Conservation (phyloP, 2,329 filamentous ascomycete species). For the Apiospora saccharicola region DNA sequence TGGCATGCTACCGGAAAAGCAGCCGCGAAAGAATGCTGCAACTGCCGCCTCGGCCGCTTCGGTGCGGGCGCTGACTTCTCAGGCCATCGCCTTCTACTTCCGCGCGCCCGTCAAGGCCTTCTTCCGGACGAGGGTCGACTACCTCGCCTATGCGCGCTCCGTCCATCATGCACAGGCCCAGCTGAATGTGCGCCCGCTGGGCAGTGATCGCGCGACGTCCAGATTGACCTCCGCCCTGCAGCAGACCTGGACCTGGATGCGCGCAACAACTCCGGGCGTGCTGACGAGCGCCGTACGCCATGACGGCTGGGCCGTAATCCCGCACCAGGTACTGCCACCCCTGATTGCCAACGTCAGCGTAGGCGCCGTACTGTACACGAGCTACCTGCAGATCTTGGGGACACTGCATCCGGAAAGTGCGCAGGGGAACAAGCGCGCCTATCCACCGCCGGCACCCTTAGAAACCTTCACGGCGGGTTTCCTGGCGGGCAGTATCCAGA, state of each 20-base stretch:
- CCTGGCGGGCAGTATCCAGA: constrained; percentile 73
- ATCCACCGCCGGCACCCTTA: constrained; percentile 69
- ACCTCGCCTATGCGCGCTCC: constrained; percentile 66
- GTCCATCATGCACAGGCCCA: constrained; percentile 56
- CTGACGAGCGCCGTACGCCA: constrained; percentile 71
- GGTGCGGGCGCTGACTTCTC: constrained; percentile 82
- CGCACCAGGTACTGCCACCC: constrained; percentile 79
- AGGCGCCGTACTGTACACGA: constrained; percentile 77
- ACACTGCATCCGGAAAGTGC: constrained; percentile 71
- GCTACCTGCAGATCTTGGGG: constrained; percentile 75
- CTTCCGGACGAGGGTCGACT: constrained; percentile 89
- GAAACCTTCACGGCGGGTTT: constrained; percentile 76
- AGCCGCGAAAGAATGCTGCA: constrained; percentile 61
- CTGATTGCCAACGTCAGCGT: constrained; percentile 77
- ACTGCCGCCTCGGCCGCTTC: constrained; percentile 85
- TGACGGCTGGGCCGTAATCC: constrained; percentile 78
- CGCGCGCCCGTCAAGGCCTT: constrained; percentile 91
- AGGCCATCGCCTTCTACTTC: constrained; percentile 90
- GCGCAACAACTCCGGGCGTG: constrained; percentile 73
- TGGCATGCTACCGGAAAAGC: constrained; percentile 50
- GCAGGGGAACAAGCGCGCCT: constrained; percentile 65
- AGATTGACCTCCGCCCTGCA: constrained; percentile 43
- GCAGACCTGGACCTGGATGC: constrained; percentile 58
- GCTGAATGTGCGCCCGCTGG: constrained; percentile 45
- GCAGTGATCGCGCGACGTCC: constrained; percentile 45